A percentile compares a stretch with the other conserved stretches of the same genome.
These are phyloP conservation scores for Aspergillus steynii DNA, from an alignment of 495 filamentous ascomycete species.

Conservation along the genomic window DNA sequence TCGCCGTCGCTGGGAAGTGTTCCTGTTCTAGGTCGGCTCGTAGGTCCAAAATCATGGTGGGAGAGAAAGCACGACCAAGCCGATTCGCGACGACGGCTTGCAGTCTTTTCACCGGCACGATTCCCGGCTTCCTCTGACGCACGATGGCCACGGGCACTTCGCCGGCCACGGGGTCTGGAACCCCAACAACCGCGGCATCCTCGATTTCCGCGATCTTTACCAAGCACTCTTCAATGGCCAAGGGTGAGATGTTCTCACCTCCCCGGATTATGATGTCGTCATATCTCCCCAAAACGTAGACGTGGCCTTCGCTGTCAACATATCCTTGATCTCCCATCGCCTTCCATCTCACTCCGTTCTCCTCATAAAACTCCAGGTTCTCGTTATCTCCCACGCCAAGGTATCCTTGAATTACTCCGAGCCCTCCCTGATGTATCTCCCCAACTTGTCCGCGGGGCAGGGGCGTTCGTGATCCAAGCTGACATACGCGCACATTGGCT, in stretches of 20 bases:
- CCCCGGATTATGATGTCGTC: constrained; percentile 75
- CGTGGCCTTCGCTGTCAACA: constrained; percentile 36
- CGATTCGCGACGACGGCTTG: constrained; percentile 21
- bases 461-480: constrained; percentile 21
- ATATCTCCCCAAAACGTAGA: constrained; percentile 60
- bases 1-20: constrained; percentile 33
- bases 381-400: constrained; percentile 18
- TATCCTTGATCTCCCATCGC: constrained; percentile 24
- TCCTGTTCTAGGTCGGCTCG: constrained; percentile 28
- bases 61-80: constrained; percentile 32
- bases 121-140: constrained; percentile 9
- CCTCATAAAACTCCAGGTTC: constrained; percentile 27
- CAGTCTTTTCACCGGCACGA: constrained; percentile 16
- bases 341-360: constrained; percentile 26
- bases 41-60: constrained; percentile 31
- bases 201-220: constrained; percentile 3
- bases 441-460: constrained; percentile 31
- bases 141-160: constrained; percentile 20
- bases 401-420: constrained; percentile 32
- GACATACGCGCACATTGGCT: constrained; percentile 36
- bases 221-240: constrained; percentile 20
- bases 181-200: constrained; percentile 10
- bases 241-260: constrained; percentile 27
- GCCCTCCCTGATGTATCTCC: constrained; percentile 43
- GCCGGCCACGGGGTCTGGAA: constrained; percentile 15